A percentile compares a stretch with the other conserved stretches of the same genome.
Conservation (phyloP, 441 rosid species). For the Eruca vesicaria region DNA sequence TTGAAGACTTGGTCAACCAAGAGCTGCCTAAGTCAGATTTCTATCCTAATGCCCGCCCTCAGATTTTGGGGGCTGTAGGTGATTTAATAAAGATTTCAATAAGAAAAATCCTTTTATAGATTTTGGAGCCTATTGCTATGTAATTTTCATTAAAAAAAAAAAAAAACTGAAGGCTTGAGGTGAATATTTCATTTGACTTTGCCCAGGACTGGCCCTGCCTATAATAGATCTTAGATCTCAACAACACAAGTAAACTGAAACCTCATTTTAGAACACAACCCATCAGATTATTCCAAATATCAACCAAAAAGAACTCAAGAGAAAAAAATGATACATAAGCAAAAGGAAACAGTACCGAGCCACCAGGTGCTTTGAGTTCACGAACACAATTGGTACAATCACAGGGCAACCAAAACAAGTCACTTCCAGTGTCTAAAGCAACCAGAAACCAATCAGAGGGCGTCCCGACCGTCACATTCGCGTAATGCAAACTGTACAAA, state of each 20-base stretch:
- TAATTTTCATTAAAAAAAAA: too few species aligned
- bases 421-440: conserved; percentile 89
- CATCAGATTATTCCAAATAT: neutral
- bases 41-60: too few species aligned
- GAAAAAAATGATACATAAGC: neutral
- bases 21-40: neutral
- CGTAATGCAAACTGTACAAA: conserved; percentile 71
- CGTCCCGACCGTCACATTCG: conserved; percentile 75
- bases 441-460: conserved; percentile 79
- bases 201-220: too few species aligned
- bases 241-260: neutral
- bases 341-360: conserved; percentile 25
- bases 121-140: too few species aligned
- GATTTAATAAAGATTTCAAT: too few species aligned
- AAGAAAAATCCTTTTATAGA: too few species aligned
- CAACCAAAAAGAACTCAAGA: neutral
- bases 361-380: conserved; percentile 25
- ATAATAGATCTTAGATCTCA: neutral
- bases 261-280: neutral
- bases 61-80: too few species aligned
- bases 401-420: conserved; percentile 95
- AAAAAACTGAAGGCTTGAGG: too few species aligned
- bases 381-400: conserved; percentile 68
- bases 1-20: conserved; percentile 13
- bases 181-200: too few species aligned